These are phyloP conservation scores for Fusarium torreyae DNA, from an alignment of 2,329 filamentous ascomycete genomes.

Conservation along the genomic window DNA sequence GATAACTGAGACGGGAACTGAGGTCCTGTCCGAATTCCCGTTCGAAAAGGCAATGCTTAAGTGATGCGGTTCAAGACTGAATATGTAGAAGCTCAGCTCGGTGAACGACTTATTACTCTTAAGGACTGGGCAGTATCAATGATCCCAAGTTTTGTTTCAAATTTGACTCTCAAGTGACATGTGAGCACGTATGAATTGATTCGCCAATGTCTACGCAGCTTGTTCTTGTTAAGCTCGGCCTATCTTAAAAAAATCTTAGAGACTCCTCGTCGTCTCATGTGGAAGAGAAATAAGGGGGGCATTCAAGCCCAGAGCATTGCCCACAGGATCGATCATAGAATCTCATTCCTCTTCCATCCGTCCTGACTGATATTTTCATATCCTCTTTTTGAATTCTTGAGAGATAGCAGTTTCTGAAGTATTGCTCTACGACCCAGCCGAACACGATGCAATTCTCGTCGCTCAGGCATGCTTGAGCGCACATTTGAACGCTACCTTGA, in stretches of 20 bases:
- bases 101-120: not conserved
- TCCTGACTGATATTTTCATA: not conserved
- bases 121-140: not conserved
- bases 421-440: not conserved
- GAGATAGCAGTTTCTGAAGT: not conserved
- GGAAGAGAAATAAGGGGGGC: not conserved
- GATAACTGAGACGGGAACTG: too few species aligned
- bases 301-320: slow-evolving; percentile 7
- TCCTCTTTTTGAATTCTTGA: not conserved
- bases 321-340: slow-evolving; percentile 18
- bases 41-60: too few species aligned
- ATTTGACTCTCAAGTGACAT: too few species aligned
- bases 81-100: too few species aligned
- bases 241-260: not conserved
- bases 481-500: slow-evolving; percentile 9
- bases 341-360: not conserved
- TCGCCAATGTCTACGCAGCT: too few species aligned
- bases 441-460: slow-evolving; percentile 12
- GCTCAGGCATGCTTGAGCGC: not conserved
- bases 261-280: not conserved
- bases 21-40: too few species aligned
- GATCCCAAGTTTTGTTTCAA: not conserved
- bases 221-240: not conserved
- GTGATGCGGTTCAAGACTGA: too few species aligned
- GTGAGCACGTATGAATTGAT: too few species aligned